These are phyloP conservation scores for Fusarium tjaetaba DNA, from an alignment of 2,329 filamentous ascomycete species.

Conservation along the genomic window DNA sequence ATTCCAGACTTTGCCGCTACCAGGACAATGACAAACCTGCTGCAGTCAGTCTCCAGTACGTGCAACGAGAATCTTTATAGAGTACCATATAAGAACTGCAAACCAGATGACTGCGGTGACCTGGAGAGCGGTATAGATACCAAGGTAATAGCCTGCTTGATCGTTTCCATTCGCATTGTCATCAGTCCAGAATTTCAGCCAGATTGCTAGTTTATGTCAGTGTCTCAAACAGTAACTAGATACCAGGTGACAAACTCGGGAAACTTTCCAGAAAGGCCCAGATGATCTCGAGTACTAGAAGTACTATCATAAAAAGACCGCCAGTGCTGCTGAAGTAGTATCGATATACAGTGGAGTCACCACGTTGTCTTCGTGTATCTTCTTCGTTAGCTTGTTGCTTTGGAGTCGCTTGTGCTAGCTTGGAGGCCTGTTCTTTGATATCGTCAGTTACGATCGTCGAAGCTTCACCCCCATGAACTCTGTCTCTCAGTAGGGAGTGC, in stretches of 20 bases:
- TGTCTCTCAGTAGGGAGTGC: background rate
- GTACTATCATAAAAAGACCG: conserved; percentile 19
- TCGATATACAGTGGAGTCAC: conserved; percentile 43
- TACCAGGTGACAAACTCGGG: conserved; percentile 37
- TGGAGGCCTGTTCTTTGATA: background rate
- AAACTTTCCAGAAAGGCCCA: conserved; percentile 45
- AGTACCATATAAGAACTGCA: conserved; percentile 35
- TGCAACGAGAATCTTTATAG: fast-evolving
- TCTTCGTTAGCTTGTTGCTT: background rate
- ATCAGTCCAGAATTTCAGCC: conserved; percentile 47
- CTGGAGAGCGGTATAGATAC: conserved; percentile 42
- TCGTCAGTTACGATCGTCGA: background rate
- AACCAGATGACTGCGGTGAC: conserved; percentile 34
- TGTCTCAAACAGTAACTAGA: background rate
- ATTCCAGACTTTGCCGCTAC: conserved; percentile 43
- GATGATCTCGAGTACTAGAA: conserved; percentile 38
- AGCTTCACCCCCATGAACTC: background rate
- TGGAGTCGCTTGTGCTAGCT: conserved; percentile 9
- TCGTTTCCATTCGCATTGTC: conserved; percentile 21
- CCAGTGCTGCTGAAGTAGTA: conserved; percentile 47
- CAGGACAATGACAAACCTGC: conserved; percentile 45
- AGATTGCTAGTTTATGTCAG: conserved; percentile 39
- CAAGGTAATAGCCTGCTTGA: conserved; percentile 36
- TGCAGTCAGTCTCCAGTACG: background rate
- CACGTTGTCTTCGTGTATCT: conserved; percentile 43